These are phyloP conservation scores for Salicornia ramosissima DNA, from an alignment of 148 eudicot genomes.

Conservation along the genomic window DNA sequence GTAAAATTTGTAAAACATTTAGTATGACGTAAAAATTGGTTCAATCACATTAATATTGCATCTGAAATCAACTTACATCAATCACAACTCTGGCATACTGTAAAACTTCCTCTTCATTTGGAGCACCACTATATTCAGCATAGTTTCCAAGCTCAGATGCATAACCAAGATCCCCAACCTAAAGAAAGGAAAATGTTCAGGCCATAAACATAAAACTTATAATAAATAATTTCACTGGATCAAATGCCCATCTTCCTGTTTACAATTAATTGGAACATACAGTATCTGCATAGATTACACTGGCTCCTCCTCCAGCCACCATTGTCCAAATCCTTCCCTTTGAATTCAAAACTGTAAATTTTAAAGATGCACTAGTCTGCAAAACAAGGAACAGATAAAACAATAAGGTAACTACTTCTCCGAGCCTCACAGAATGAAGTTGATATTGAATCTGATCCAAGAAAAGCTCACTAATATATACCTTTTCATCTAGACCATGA, in stretches of 20 bases:
- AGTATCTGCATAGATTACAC: constrained; percentile 92
- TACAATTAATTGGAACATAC: too few species aligned
- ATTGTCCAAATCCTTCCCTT: constrained; percentile 92
- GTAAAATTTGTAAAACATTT: constrained; percentile 12
- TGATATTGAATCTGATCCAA: not conserved
- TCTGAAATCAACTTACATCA: constrained; percentile 46
- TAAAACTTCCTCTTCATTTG: constrained; percentile 81
- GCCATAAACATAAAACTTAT: not conserved
- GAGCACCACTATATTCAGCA: constrained; percentile 93
- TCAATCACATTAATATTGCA: not conserved
- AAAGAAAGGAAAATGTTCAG: not conserved
- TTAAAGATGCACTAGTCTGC: constrained; percentile 89
- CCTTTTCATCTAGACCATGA: constrained; percentile 80
- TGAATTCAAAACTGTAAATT: constrained; percentile 75
- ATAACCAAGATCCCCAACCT: constrained; percentile 92
- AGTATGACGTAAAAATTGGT: not conserved
- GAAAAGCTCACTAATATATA: constrained; percentile 19
- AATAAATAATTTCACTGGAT: too few species aligned
- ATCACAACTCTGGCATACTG: constrained; percentile 86
- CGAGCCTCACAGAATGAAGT: not conserved
- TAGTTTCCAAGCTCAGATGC: constrained; percentile 87
- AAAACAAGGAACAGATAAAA: constrained; percentile 20
- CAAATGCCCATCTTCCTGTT: too few species aligned
- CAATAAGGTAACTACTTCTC: too few species aligned
- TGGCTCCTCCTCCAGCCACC: constrained; percentile 96